Evolutionary conservation across 108 stramenopile genomes (phyloP).

Genomic region (Nitzschia sp.): DNA sequence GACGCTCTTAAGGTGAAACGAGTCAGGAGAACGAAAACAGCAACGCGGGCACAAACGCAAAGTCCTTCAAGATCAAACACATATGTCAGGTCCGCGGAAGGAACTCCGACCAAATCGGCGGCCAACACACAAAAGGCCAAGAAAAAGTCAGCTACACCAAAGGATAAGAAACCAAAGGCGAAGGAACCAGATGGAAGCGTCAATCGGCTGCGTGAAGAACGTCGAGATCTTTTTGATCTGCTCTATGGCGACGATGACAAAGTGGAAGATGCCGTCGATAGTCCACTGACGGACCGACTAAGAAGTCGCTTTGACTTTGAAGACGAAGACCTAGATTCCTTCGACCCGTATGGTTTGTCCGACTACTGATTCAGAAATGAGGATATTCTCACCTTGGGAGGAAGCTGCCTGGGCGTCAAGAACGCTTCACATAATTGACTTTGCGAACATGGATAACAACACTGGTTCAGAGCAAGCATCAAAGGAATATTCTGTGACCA

Average conservation of each 20-base stretch:
- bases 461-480: no score
- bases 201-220: constrained; percentile 66
- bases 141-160: no score
- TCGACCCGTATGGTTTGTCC: constrained; percentile 77
- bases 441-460: no score
- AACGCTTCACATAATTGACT: no score
- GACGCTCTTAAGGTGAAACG: background rate
- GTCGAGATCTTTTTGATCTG: constrained; percentile 82
- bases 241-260: constrained; percentile 64
- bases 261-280: constrained; percentile 27
- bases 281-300: background rate
- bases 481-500: no score
- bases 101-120: background rate
- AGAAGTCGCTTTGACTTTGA: constrained; percentile 31
- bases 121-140: background rate
- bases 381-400: no score
- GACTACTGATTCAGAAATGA: constrained; percentile 53
- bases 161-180: constrained; percentile 28
- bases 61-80: no score
- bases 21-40: background rate
- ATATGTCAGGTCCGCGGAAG: background rate
- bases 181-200: constrained; percentile 67
- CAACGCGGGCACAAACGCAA: background rate
- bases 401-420: no score
- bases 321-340: constrained; percentile 73